These are phyloP conservation scores for Blastocystis sp. DNA, from an alignment of 352 stramenopile genomes.

Conservation along the genomic window DNA sequence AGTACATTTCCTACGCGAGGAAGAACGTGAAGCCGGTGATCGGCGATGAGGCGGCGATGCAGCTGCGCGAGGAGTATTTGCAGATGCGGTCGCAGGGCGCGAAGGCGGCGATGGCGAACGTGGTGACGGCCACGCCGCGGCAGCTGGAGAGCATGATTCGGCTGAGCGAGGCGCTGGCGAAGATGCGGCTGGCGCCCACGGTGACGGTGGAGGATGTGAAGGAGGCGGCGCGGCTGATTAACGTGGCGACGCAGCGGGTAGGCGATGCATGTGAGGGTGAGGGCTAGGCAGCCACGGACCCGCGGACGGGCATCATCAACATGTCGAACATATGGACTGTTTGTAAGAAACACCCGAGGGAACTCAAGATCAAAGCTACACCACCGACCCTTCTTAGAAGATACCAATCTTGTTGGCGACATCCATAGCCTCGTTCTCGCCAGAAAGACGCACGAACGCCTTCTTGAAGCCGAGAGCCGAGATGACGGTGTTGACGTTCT, in stretches of 20 bases:
- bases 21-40: constrained; percentile 85
- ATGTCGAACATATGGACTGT: constrained; percentile 37
- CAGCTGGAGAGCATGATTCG: neutral
- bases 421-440: constrained; percentile 98
- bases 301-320: constrained; percentile 53
- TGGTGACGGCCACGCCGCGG: constrained; percentile 87
- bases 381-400: constrained; percentile 84
- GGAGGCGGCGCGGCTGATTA: constrained; percentile 88
- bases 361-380: constrained; percentile 44
- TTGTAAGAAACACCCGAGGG: constrained; percentile 32
- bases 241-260: constrained; percentile 83
- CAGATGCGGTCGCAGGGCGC: constrained; percentile 80
- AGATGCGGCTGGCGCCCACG: too few relatives aligned
- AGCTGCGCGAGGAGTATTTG: constrained; percentile 88
- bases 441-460: constrained; percentile 84
- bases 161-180: too few relatives aligned
- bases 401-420: constrained; percentile 99
- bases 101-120: constrained; percentile 80
- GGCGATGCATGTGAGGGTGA: too few relatives aligned
- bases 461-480: too few relatives aligned
- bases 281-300: constrained; percentile 44
- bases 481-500: too few relatives aligned
- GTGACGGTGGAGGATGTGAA: too few relatives aligned
- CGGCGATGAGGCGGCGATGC: constrained; percentile 81
- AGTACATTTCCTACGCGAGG: constrained; percentile 94